phyloP scores from a whole-genome alignment of 2,329 filamentous ascomycete genomes.

The Leptographium flavum region DNA sequence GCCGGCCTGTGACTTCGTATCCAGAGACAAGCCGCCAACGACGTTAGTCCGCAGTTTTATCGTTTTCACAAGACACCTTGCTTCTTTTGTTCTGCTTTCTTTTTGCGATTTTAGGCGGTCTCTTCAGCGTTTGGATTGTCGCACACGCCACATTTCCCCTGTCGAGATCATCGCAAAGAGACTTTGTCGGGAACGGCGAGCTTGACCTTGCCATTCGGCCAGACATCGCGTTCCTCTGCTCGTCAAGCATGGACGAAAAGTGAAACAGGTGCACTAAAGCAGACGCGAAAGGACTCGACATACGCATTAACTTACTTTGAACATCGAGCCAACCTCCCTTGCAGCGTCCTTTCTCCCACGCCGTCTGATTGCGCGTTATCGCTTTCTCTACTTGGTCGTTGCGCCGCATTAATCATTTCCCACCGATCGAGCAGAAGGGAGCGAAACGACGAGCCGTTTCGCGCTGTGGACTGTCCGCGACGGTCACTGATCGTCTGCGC shows the following conservation, averaged over 20 bases:
- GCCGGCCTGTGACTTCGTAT: background rate
- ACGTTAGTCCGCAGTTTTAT: background rate
- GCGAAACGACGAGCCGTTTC: too few relatives aligned
- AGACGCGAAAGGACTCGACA: too few relatives aligned
- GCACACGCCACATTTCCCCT: conserved; percentile 17
- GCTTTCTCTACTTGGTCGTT: background rate
- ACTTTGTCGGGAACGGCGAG: too few relatives aligned
- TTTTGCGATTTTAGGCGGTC: background rate
- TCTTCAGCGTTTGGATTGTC: conserved; percentile 6
- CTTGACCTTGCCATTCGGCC: too few relatives aligned
- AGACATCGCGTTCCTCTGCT: too few relatives aligned
- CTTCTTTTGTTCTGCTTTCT: background rate
- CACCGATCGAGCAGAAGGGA: too few relatives aligned
- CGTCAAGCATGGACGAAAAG: too few relatives aligned
- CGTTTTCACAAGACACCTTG: background rate
- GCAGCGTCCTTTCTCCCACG: background rate
- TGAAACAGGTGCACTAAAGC: too few relatives aligned
- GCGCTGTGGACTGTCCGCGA: too few relatives aligned
- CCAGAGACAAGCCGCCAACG: background rate
- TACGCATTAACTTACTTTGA: too few relatives aligned
- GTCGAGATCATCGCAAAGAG: too few relatives aligned
- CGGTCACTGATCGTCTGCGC: background rate
- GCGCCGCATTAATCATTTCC: too few relatives aligned
- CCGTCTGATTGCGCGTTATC: background rate
- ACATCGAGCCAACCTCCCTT: background rate